Conservation (phyloP, 2,329 filamentous ascomycete genomes). For the Microcera coccophila region DNA sequence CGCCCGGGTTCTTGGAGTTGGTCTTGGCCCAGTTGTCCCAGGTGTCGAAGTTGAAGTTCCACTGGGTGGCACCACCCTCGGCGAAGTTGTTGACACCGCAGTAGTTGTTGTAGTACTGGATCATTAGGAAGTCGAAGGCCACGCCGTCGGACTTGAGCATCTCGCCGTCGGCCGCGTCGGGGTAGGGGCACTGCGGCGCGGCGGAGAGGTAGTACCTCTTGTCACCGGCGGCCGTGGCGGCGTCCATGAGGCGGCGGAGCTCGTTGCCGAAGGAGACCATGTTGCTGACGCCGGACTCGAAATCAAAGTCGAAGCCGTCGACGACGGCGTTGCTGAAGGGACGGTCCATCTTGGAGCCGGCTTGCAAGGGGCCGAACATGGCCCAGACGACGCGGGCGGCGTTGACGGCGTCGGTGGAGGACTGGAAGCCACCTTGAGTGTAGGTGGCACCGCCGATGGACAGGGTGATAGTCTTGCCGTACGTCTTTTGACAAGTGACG, state of each 20-base stretch:
- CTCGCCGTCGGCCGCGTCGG: constrained; percentile 54
- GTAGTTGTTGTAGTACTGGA: constrained; percentile 65
- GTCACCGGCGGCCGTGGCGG: constrained; percentile 9
- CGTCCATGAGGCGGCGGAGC: not conserved
- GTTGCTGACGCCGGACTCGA: constrained; percentile 15
- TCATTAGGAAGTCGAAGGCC: constrained; percentile 52
- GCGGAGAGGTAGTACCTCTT: constrained; percentile 56
- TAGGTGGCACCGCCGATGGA: not conserved
- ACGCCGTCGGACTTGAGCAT: constrained; percentile 50
- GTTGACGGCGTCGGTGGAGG: not conserved
- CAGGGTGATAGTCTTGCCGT: not conserved
- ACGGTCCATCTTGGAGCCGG: not conserved
- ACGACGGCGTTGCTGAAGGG: not conserved
- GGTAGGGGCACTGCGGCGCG: constrained; percentile 63
- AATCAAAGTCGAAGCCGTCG: constrained; percentile 20
- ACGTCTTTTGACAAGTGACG: not conserved
- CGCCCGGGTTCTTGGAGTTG: constrained; percentile 48
- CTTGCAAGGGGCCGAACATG: constrained; percentile 1
- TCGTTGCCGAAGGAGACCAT: constrained; percentile 10
- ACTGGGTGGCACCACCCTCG: constrained; percentile 37
- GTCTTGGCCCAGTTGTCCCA: constrained; percentile 61
- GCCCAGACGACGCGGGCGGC: not conserved
- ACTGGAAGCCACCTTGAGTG: not conserved
- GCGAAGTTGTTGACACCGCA: constrained; percentile 52
- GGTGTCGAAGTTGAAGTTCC: constrained; percentile 53